Conservation (phyloP, 306 rosid species). For the Vachellia collinsii region DNA sequence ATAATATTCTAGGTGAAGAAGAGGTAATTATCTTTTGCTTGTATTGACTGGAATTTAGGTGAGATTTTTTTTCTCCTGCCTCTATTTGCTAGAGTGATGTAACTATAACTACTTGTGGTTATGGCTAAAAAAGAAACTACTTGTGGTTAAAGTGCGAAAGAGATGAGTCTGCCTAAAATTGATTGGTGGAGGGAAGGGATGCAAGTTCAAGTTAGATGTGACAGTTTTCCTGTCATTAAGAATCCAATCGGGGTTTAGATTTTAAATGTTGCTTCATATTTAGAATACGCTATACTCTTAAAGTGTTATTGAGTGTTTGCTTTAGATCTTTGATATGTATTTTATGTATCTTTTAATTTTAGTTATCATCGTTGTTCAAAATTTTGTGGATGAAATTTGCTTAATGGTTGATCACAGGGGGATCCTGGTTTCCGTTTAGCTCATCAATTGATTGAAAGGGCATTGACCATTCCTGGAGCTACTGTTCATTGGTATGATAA, state of each 20-base stretch:
- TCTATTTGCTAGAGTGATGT: no score
- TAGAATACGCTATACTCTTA: conserved; percentile 19
- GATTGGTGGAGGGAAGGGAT: no score
- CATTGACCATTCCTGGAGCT: conserved; percentile 69
- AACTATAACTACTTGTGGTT: no score
- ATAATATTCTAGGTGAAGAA: conserved; percentile 75
- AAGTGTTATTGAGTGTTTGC: background rate
- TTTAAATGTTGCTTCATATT: conserved; percentile 17
- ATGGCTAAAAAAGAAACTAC: no score
- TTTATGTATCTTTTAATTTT: conserved; percentile 12
- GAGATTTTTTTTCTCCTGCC: no score
- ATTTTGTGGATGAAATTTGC: conserved; percentile 21
- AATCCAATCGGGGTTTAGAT: background rate
- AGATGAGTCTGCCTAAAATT: no score
- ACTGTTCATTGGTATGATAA: conserved; percentile 95
- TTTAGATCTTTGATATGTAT: conserved; percentile 21
- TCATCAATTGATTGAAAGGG: conserved; percentile 67
- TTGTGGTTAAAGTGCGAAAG: no score
- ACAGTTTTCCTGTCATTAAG: no score
- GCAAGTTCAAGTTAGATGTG: no score
- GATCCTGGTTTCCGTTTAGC: conserved; percentile 77
- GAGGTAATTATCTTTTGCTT: no score
- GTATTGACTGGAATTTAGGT: no score
- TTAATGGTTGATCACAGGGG: conserved; percentile 58
- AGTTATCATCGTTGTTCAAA: background rate